Conservation (phyloP, 371 early-diverging fungal species). For the Mucor ambiguus region DNA sequence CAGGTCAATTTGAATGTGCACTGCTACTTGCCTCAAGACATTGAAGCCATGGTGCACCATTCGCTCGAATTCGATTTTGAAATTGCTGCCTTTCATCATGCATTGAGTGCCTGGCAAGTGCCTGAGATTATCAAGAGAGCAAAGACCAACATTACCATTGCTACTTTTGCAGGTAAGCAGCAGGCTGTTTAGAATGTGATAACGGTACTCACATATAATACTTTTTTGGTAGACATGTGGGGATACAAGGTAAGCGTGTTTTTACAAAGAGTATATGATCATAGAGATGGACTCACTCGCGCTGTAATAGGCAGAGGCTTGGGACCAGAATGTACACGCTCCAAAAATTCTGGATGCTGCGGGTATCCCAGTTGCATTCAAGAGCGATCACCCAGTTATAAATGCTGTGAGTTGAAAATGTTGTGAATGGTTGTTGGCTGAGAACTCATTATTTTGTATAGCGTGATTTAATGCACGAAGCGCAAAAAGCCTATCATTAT, state of each 20-base stretch:
- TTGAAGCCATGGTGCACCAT: constrained; percentile 66
- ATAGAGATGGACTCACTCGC: background rate
- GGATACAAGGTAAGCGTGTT: constrained; percentile 45
- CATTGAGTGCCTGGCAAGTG: constrained; percentile 66
- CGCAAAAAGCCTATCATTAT: constrained; percentile 78
- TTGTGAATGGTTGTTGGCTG: background rate
- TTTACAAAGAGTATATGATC: background rate
- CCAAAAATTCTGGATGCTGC: constrained; percentile 69
- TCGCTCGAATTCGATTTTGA: constrained; percentile 65
- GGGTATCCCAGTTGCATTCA: constrained; percentile 79
- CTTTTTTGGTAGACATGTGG: constrained; percentile 48
- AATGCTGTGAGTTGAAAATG: constrained; percentile 54
- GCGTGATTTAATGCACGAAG: constrained; percentile 76
- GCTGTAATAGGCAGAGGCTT: constrained; percentile 63
- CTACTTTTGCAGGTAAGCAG: constrained; percentile 70
- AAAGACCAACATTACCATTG: constrained; percentile 67
- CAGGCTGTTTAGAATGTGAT: too few relatives aligned
- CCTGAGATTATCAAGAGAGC: constrained; percentile 54
- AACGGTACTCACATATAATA: too few relatives aligned
- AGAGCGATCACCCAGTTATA: constrained; percentile 82
- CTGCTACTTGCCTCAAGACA: constrained; percentile 57
- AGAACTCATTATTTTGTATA: constrained; percentile 4
- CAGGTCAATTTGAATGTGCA: constrained; percentile 62
- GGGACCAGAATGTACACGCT: constrained; percentile 65
- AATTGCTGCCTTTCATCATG: constrained; percentile 72